Evolutionary conservation across 345 rosid species (phyloP).

Genomic region (Eucalyptus melliodora): DNA sequence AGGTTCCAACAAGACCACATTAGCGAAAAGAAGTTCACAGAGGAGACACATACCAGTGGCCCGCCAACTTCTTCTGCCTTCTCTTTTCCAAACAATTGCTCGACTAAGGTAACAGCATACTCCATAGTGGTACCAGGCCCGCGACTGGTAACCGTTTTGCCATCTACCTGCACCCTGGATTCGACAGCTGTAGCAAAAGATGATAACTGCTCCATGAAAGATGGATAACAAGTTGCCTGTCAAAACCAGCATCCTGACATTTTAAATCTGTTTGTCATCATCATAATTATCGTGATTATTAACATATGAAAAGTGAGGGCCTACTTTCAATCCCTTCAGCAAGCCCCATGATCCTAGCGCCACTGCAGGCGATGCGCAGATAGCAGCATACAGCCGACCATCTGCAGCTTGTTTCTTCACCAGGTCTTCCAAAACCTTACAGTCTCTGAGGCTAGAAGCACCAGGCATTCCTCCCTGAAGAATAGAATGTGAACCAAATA

Average conservation of each 20-base stretch:
- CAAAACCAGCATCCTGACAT: neutral
- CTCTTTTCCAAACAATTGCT: conserved; percentile 69
- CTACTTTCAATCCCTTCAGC: conserved; percentile 73
- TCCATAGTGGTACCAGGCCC: conserved; percentile 93
- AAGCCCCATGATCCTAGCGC: conserved; percentile 82
- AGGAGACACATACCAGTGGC: conserved; percentile 38
- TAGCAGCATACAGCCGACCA: conserved; percentile 70
- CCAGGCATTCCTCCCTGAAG: conserved; percentile 90
- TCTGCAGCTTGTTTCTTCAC: conserved; percentile 69
- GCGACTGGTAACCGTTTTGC: conserved; percentile 64
- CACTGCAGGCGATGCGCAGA: conserved; percentile 87
- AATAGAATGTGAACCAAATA: neutral
- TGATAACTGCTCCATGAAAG: conserved; percentile 71
- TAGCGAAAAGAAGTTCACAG: neutral
- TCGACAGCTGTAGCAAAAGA: conserved; percentile 56
- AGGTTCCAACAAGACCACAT: neutral
- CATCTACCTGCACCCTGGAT: conserved; percentile 82
- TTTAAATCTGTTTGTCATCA: neutral
- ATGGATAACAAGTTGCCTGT: conserved; percentile 87
- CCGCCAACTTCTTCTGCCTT: conserved; percentile 63
- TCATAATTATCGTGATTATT: neutral
- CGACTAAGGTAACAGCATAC: conserved; percentile 59
- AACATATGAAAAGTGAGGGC: neutral
- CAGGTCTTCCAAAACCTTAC: conserved; percentile 48
- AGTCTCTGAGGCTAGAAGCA: conserved; percentile 61